Percentiles rank a stretch among this genome's conserved stretches.
Evolutionary conservation across 2,329 filamentous ascomycete genomes (phyloP).

Genomic region (Fusarium sp.): DNA sequence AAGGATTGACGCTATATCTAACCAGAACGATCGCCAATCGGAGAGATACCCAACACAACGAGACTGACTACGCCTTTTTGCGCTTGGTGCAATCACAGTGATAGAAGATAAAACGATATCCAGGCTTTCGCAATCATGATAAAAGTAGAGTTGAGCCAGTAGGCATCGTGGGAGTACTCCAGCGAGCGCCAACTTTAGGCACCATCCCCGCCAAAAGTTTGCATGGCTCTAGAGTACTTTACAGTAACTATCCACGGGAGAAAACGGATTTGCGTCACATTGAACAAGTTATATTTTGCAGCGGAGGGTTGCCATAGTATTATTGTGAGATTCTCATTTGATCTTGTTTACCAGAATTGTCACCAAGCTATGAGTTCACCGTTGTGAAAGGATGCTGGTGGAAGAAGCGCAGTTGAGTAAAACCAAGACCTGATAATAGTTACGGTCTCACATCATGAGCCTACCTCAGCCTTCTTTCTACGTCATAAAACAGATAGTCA

Average conservation of each 20-base stretch:
- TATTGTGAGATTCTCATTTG: not conserved
- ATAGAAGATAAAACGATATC: too few species aligned
- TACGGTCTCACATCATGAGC: not conserved
- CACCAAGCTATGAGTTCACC: not conserved
- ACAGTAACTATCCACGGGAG: not conserved
- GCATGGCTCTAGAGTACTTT: too few species aligned
- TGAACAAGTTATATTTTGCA: too few species aligned
- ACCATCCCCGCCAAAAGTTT: too few species aligned
- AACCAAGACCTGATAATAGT: not conserved
- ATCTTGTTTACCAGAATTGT: not conserved
- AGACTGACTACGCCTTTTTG: too few species aligned
- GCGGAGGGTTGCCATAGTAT: not conserved
- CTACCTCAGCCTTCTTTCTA: not conserved
- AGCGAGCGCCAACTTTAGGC: too few species aligned
- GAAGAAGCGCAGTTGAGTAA: not conserved
- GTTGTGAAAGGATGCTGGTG: not conserved
- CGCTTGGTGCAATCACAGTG: too few species aligned
- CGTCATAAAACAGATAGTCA: not conserved
- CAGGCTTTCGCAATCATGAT: too few species aligned
- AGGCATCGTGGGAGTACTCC: too few species aligned
- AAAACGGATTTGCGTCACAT: not conserved
- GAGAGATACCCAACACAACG: too few species aligned
- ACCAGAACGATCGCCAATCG: too few species aligned
- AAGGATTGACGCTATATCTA: not conserved
- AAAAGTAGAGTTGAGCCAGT: too few species aligned